Evolutionary conservation across 805 yeast species (phyloP), one percentile per base, ranked within the genome.

Genomic region (Yarrowia yakushimensis): DNA sequence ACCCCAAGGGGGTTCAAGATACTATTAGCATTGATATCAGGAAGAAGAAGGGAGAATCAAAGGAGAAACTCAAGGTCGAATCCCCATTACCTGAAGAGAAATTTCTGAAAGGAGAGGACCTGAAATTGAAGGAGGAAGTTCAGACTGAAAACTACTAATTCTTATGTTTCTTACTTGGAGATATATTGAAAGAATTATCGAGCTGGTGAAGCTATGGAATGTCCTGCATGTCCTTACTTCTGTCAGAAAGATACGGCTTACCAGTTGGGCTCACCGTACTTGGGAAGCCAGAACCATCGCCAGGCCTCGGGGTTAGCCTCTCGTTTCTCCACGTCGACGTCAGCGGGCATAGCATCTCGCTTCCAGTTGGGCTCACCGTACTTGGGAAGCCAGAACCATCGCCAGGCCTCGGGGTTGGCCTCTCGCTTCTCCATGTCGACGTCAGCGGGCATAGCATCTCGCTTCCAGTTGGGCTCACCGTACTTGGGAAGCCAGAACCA

Each of bases 401-500:
- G 46, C 46, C 46, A 42, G 10, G 46, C 46, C 46, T 42, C 41
- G 10, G 57, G 57, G 15, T 6, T 10, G 23, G 57, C 57, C 20
- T 48, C 57, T 17, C 52, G 52, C 52, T 45, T 45, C 27, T 6
- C 23, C 10, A 11, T 30, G 27, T 30, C 36, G 13, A 13, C 27
- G 12, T 48, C 57, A 22, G 57, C 28, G 12, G 57, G 57, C 57
- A 48, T 48, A 10, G 57, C 57, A 13, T 48, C 57, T n/a, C 57
- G 57, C 57, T 48, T 48, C 57, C 57, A 48, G 57, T 48, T 48
- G 23, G 57, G 57, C 57, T 48, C 41, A 13, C 57, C 57, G 30
- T 17, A 33, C 2, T 22, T 23, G n/a, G 57, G 57, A 4, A 33
- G 25, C 57, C 57, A 48, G 31, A 11, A 31, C 57, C 57, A 48